Evolutionary conservation across 2,329 filamentous ascomycete species (phyloP).

Genomic region (Scopulariopsis brevicaulis): DNA sequence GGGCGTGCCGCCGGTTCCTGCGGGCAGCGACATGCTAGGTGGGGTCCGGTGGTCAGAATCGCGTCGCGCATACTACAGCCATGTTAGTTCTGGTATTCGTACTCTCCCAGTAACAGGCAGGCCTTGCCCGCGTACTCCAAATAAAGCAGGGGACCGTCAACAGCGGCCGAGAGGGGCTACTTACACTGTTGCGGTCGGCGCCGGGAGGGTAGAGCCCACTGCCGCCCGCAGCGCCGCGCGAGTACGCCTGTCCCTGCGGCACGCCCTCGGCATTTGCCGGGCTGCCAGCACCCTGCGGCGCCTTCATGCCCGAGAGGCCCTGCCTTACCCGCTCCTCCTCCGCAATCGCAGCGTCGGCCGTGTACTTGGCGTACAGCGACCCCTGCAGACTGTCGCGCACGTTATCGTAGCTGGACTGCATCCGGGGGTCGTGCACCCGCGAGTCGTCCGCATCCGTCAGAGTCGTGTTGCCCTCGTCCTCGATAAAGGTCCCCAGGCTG

Average conservation of each 20-base stretch:
- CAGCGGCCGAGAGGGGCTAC: constrained; percentile 26
- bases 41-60: constrained; percentile 43
- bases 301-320: constrained; percentile 66
- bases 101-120: neutral
- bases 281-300: constrained; percentile 50
- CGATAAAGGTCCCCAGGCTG: constrained; percentile 72
- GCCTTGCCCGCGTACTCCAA: constrained; percentile 25
- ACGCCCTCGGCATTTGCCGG: constrained; percentile 31
- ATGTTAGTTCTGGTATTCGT: constrained; percentile 51
- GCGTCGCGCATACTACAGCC: constrained; percentile 50
- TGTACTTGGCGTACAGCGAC: constrained; percentile 8
- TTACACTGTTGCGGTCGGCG: constrained; percentile 41
- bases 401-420: neutral
- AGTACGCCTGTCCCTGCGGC: neutral
- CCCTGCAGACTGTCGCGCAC: neutral
- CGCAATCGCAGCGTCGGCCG: neutral
- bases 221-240: constrained; percentile 19
- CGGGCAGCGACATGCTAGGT: constrained; percentile 27
- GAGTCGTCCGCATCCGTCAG: constrained; percentile 40
- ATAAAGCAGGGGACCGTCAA: neutral
- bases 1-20: constrained; percentile 13
- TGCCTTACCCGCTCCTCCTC: constrained; percentile 53
- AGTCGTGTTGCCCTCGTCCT: constrained; percentile 54
- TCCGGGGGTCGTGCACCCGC: constrained; percentile 26
- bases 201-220: constrained; percentile 53